phyloP scores from a whole-genome alignment of 2,329 filamentous ascomycete genomes.

The Aspergillus sp. region DNA sequence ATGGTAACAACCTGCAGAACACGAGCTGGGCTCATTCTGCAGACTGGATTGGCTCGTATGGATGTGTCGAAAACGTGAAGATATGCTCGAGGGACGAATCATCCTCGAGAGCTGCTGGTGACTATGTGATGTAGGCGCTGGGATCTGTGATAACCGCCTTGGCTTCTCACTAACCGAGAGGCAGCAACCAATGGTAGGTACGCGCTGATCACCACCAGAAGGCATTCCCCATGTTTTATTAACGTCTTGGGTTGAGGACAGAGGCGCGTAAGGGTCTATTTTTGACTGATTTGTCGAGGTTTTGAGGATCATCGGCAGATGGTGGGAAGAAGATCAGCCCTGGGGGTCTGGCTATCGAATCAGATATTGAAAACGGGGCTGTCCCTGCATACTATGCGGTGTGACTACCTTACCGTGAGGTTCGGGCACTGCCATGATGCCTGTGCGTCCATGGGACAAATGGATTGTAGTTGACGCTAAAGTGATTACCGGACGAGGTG shows the following conservation, averaged over 20 bases:
- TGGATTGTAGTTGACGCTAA: too few relatives aligned
- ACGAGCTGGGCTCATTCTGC: neutral
- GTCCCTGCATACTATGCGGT: conserved; percentile 12
- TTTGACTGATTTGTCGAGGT: neutral
- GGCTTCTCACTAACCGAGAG: conserved; percentile 3
- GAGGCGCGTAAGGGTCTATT: neutral
- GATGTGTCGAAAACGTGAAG: conserved; percentile 7
- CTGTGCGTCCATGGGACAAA: neutral
- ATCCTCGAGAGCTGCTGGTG: conserved; percentile 2
- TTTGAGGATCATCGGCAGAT: neutral
- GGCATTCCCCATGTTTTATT: neutral
- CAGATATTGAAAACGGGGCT: neutral
- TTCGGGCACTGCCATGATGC: neutral
- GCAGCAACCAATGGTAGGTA: conserved; percentile 8
- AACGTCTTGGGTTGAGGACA: conserved; percentile 2
- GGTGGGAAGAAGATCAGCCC: neutral
- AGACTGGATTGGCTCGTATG: conserved; percentile 7
- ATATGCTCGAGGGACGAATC: conserved; percentile 10
- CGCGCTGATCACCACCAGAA: neutral
- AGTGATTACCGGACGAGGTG: too few relatives aligned
- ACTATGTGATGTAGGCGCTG: conserved; percentile 16
- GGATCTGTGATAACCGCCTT: conserved; percentile 14
- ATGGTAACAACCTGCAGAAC: conserved; percentile 5
- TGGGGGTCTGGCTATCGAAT: neutral
- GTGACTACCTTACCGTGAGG: neutral